Evolutionary conservation across 371 early-diverging fungal species (phyloP), one percentile per base, ranked within the genome.

Genomic region (Blakeslea trispora): DNA sequence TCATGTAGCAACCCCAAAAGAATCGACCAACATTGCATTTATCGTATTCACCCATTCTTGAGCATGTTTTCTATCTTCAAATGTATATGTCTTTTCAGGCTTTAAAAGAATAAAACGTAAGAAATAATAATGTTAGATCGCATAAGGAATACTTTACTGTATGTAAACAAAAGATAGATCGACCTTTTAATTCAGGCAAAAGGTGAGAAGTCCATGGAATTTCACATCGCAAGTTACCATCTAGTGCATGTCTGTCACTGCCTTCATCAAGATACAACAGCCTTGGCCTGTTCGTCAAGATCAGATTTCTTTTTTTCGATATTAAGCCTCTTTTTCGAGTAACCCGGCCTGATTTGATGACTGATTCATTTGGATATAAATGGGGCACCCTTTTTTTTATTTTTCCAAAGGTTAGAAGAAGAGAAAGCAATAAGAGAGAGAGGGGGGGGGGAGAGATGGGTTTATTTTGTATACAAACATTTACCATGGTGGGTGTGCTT

Each of bases 201-300:
- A 81, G 45, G 2, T 71, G 57, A 8, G 79, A 61, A 0, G 74
- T 75, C 81, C 85, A 84, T 21, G 76, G 62, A 42, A 90, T 85
- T 58, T 87, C 87, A 22, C 81, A 81, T 21, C 66, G 53, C 21
- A 76, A 34, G 23, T 60, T 42, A 15, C 77, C 75, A 15, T 73
- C 75, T 11, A 72, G 37, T 24, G 67, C 69, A 22, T 69, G 62
- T 21, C 59, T 49, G 9, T 63, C 74, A 50, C 72, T 71, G 15
- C 78, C 79, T 55, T 85, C 81, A 51, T 90, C 89, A 50, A 84
- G 74, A 57, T 90, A 88, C 4, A 85, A 53, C 21, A 92, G 63
- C 7, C 92, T 75, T 21, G 91, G 90, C 24, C 75, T 57, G 58
- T 90, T 88, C 1, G 91, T 90, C 39, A 92, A 63, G 10, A 90